Base-by-base conservation (phyloP, 2,329 filamentous ascomycete species). In the Magnaporthiopsis rhizophila region DNA sequence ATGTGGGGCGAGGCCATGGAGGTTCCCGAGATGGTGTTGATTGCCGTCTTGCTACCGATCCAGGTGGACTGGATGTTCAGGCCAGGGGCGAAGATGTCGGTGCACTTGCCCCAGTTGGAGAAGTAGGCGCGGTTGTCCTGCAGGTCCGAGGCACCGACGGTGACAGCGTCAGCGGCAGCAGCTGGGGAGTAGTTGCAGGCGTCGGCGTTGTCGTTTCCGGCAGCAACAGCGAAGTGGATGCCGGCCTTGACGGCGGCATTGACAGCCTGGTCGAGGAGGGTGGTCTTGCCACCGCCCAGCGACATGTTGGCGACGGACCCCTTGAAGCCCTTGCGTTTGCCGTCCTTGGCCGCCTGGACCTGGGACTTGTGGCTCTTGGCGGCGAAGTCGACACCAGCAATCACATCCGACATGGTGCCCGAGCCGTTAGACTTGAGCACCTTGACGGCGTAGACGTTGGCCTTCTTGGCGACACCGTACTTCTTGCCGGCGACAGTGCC, bases 91-190 rank as follows among this genome's bases (percentile, higher is more conserved):
- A 99, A 99, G 84, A 99, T 97, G 80, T 99, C 95, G 77, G 94
- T 97, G 86, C 95, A 99, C 85, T 94, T 95, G 78, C 95, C 95
- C 79, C 89, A 98, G 90, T 99, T 99, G 87, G 96, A 99, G 88
- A 99, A 99, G 87, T 98, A 99, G 69, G 95, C 95, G 80, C 95
- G 94, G 84, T 92, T 91, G 76, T 99, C 95, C 73, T 89, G 87
- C 66, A 99, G 86, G 71, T 91, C 95, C 59, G 92, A 96, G 70
- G 95, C 95, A 79, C 94, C 96, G 68, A 99, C 95, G 65, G 95
- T 99, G 76, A 99, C 87, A 70, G 95, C 93, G 74, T 96, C 92
- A 72, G 86, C 83, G 71, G 96, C 92, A 68, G 94, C 91, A 73
- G 95, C 96, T 66, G 95, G 95, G 57, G 95, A 99, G 86, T 98